Conservation (phyloP, 1,139 yeast species). For the Keqinozyma sinolaborantium region DNA sequence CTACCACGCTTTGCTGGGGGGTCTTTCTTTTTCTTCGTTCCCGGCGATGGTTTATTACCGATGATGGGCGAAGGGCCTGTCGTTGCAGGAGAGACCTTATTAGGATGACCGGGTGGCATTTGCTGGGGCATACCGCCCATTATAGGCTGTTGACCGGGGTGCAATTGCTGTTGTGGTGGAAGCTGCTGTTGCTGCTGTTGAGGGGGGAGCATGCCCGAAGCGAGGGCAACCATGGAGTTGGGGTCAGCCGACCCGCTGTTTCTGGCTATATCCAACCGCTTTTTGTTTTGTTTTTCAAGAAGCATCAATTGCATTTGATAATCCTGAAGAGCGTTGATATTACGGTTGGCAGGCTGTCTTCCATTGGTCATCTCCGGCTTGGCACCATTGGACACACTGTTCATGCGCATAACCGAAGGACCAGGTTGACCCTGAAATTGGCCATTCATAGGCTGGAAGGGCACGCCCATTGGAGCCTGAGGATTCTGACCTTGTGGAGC, state of each 20-base stretch:
- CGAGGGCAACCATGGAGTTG: slow-evolving; percentile 11
- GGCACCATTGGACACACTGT: slow-evolving; percentile 9
- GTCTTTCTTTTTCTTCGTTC: slow-evolving; percentile 25
- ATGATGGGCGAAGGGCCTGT: slow-evolving; percentile 27
- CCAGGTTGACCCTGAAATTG: slow-evolving; percentile 6
- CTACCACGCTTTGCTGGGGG: slow-evolving; percentile 30
- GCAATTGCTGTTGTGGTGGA: slow-evolving; percentile 14
- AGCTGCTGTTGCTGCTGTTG: slow-evolving; percentile 10
- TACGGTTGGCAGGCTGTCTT: slow-evolving; percentile 14
- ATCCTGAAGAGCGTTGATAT: slow-evolving; percentile 55
- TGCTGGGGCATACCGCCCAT: slow-evolving; percentile 14
- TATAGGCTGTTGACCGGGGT: slow-evolving; percentile 9
- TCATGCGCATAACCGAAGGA: slow-evolving; percentile 11
- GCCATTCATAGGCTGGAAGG: slow-evolving; percentile 4
- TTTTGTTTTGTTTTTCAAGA: slow-evolving; percentile 69
- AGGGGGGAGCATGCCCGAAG: slow-evolving; percentile 22
- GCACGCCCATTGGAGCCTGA: slow-evolving; percentile 10
- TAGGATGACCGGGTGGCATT: slow-evolving; percentile 9
- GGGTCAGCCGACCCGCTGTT: slow-evolving; percentile 26
- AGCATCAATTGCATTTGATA: slow-evolving; percentile 75
- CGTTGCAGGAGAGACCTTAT: slow-evolving; percentile 9
- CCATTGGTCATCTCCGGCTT: slow-evolving; percentile 8
- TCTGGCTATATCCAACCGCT: slow-evolving; percentile 52
- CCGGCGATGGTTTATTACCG: slow-evolving; percentile 37
- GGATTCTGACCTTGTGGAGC: slow-evolving; percentile 5